Evolutionary conservation across 139 green algal genomes (phyloP).

Genomic region (Auxenochlorella protothecoides): DNA sequence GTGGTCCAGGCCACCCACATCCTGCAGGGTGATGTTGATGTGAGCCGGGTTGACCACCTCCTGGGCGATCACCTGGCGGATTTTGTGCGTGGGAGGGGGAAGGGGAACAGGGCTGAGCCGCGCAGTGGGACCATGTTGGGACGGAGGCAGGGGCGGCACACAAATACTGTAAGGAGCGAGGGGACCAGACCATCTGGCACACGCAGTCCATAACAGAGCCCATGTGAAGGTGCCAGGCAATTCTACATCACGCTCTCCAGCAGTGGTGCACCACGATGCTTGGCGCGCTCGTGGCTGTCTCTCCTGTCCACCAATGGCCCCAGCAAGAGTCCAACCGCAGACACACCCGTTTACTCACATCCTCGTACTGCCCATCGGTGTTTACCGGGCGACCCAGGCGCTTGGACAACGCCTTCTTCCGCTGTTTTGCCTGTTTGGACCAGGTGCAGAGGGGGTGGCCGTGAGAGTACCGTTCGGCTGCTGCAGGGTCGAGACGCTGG

Average conservation of each 20-base stretch:
- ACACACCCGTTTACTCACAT: conserved; percentile 9
- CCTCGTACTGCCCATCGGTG: conserved; percentile 29
- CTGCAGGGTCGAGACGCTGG: no score
- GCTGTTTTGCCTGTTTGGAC: conserved; percentile 1
- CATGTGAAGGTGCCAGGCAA: no score
- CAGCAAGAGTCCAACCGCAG: neutral
- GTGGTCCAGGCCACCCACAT: conserved; percentile 67
- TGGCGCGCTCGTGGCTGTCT: no score
- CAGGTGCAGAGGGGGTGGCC: no score
- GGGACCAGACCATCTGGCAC: no score
- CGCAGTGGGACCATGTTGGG: neutral
- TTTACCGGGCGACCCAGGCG: conserved; percentile 27
- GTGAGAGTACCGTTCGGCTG: no score
- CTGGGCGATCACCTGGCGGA: conserved; percentile 55
- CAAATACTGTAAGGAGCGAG: neutral
- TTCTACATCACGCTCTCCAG: no score
- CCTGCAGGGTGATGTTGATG: conserved; percentile 63
- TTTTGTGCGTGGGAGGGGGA: neutral
- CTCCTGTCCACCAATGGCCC: neutral
- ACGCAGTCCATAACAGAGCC: no score
- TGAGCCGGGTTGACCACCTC: conserved; percentile 73
- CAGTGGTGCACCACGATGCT: no score
- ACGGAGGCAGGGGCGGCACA: neutral
- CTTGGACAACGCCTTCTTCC: conserved; percentile 29
- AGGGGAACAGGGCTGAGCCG: neutral